These are phyloP conservation scores for Fusarium domesticum DNA, from an alignment of 2,329 filamentous ascomycete genomes.

Conservation along the genomic window DNA sequence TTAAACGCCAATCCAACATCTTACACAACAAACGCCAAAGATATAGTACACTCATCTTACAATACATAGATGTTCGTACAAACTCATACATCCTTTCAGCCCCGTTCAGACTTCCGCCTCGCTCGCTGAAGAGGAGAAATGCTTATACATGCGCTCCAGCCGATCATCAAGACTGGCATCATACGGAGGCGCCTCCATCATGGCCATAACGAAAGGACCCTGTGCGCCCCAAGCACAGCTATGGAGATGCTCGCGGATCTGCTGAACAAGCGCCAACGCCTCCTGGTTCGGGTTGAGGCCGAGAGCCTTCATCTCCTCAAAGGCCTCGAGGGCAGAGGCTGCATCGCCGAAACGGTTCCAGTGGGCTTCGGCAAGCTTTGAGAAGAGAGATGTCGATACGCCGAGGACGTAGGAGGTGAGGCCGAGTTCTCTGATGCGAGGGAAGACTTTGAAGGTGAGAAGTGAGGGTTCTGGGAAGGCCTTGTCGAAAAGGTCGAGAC, in stretches of 20 bases:
- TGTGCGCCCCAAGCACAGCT: slow-evolving; percentile 37
- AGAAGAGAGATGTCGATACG: slow-evolving; percentile 67
- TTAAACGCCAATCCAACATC: too few relatives aligned
- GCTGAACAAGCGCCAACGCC: slow-evolving; percentile 26
- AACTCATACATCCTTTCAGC: background rate
- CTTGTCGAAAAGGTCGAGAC: slow-evolving; percentile 54
- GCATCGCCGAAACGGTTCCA: slow-evolving; percentile 62
- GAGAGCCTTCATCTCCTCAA: slow-evolving; percentile 64
- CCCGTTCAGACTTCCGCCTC: background rate
- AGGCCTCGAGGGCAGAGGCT: slow-evolving; percentile 49
- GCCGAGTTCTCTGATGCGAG: slow-evolving; percentile 65
- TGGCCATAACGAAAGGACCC: slow-evolving; percentile 39
- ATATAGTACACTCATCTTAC: background rate
- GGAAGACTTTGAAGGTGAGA: slow-evolving; percentile 59
- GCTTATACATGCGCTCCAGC: slow-evolving; percentile 12
- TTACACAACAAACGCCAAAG: background rate
- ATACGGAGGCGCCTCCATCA: slow-evolving; percentile 38
- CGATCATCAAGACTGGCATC: slow-evolving; percentile 28
- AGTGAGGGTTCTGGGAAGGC: slow-evolving; percentile 58
- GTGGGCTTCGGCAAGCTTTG: slow-evolving; percentile 59
- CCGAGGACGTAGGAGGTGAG: slow-evolving; percentile 70
- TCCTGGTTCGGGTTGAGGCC: slow-evolving; percentile 56
- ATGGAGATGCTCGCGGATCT: slow-evolving; percentile 35
- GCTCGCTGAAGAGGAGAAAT: slow-evolving; percentile 3
- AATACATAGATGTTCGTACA: background rate